Evolutionary conservation across 495 filamentous ascomycete species (phyloP).

Genomic region (Neurospora sp.): DNA sequence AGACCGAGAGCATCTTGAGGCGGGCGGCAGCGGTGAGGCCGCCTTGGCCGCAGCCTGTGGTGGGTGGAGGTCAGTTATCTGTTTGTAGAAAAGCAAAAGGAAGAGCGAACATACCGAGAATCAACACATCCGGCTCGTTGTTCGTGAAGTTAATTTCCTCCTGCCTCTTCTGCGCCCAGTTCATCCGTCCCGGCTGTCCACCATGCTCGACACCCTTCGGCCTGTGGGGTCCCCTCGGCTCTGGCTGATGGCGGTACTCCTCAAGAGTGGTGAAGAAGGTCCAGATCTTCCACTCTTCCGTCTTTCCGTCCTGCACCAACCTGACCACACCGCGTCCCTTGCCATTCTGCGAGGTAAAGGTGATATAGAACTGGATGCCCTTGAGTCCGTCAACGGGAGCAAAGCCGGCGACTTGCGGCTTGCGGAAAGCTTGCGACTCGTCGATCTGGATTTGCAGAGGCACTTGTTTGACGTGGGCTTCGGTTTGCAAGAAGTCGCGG

Average conservation of each 20-base stretch:
- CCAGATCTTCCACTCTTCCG: conserved; percentile 53
- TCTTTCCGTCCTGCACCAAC: conserved; percentile 39
- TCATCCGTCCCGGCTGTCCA: conserved; percentile 31
- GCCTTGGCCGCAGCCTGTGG: conserved; percentile 42
- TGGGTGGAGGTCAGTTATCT: conserved; percentile 2
- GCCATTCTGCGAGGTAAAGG: conserved; percentile 42
- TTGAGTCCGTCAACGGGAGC: conserved; percentile 35
- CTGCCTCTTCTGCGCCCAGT: conserved; percentile 55
- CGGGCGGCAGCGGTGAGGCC: conserved; percentile 58
- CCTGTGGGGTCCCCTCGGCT: conserved; percentile 38
- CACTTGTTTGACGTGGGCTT: conserved; percentile 22
- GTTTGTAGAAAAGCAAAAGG: neutral
- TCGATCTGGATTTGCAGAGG: conserved; percentile 38
- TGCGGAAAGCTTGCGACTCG: conserved; percentile 26
- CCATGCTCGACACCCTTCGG: conserved; percentile 45
- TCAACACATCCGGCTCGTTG: conserved; percentile 51
- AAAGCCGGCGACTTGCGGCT: conserved; percentile 37
- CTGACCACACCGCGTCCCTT: conserved; percentile 47
- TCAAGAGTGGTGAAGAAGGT: conserved; percentile 51
- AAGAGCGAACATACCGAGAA: conserved; percentile 45
- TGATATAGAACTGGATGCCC: conserved; percentile 45
- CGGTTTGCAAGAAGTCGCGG: conserved; percentile 32
- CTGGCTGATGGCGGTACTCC: conserved; percentile 40
- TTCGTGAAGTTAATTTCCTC: conserved; percentile 45
- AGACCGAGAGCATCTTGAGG: conserved; percentile 59